Evolutionary conservation across 345 rosid species (phyloP).

Genomic region (Populus deltoides): DNA sequence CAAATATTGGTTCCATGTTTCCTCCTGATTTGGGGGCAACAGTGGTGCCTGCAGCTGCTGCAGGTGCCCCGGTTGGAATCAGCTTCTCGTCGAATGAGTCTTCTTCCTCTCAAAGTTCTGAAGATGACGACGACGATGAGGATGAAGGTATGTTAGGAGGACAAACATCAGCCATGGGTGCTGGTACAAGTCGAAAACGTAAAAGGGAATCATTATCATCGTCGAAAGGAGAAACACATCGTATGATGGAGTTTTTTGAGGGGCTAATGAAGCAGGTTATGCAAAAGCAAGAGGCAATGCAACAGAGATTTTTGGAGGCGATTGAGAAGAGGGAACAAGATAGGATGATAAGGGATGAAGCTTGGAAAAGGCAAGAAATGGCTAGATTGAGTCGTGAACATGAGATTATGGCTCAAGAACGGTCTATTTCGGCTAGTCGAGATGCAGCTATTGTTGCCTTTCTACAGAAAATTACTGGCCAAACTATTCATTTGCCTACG

Average conservation of each 20-base stretch:
- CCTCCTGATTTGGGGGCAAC: constrained; percentile 14
- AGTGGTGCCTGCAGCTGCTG: constrained; percentile 15
- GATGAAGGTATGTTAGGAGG: constrained; percentile 39
- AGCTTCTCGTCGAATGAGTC: constrained; percentile 66
- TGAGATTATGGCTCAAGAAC: constrained; percentile 65
- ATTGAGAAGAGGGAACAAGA: constrained; percentile 84
- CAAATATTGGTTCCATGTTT: constrained; percentile 13
- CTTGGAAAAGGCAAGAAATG: constrained; percentile 80
- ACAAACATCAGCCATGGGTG: constrained; percentile 36
- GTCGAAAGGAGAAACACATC: constrained; percentile 23
- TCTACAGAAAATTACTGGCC: constrained; percentile 75
- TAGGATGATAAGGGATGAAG: constrained; percentile 67
- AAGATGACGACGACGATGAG: constrained; percentile 42
- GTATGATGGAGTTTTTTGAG: constrained; percentile 74
- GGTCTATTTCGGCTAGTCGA: constrained; percentile 61
- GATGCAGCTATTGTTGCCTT: constrained; percentile 64
- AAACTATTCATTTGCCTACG: constrained; percentile 59
- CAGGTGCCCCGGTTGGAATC: constrained; percentile 28
- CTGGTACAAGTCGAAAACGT: constrained; percentile 57
- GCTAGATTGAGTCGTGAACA: constrained; percentile 60
- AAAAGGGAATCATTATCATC: constrained; percentile 38
- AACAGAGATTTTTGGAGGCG: constrained; percentile 63
- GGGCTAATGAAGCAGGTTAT: constrained; percentile 65
- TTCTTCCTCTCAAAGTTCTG: constrained; percentile 54
- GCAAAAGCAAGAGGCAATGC: constrained; percentile 83